phyloP scores from a whole-genome alignment of 306 rosid genomes.

The Potentilla sterilis region DNA sequence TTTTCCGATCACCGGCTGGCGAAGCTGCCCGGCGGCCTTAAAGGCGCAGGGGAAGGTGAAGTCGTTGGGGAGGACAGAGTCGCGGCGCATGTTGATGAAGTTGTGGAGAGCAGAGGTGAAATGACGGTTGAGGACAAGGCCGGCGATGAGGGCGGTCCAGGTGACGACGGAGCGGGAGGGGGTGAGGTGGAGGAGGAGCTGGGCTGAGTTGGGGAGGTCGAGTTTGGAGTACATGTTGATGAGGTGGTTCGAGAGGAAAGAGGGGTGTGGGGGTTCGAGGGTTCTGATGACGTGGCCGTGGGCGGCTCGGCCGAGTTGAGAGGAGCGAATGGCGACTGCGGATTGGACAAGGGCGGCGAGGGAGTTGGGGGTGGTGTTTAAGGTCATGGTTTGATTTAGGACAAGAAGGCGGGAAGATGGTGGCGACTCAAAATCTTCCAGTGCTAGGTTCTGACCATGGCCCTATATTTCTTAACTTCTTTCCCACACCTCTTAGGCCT shows the following conservation, averaged over 20 bases:
- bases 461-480: no score
- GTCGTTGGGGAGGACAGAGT: slow-evolving; percentile 63
- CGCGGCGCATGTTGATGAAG: slow-evolving; percentile 63
- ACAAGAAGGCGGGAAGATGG: neutral
- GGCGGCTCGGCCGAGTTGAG: slow-evolving; percentile 54
- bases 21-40: slow-evolving; percentile 62
- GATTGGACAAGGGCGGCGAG: slow-evolving; percentile 57
- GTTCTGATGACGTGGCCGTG: slow-evolving; percentile 68
- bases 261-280: slow-evolving; percentile 47
- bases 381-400: neutral
- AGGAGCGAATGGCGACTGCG: slow-evolving; percentile 45
- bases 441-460: no score
- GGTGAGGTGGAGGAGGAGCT: slow-evolving; percentile 55
- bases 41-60: slow-evolving; percentile 79
- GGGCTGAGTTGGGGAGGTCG: slow-evolving; percentile 59
- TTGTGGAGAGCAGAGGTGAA: slow-evolving; percentile 46
- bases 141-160: slow-evolving; percentile 85
- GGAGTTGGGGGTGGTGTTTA: slow-evolving; percentile 33
- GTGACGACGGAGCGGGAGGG: slow-evolving; percentile 68
- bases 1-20: slow-evolving; percentile 49
- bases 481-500: no score
- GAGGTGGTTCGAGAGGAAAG: slow-evolving; percentile 73
- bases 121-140: slow-evolving; percentile 63
- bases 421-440: no score
- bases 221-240: slow-evolving; percentile 91